Percentiles rank a stretch among this genome's conserved stretches.
These are phyloP conservation scores for Clitopilus hobsonii DNA, from an alignment of 768 basidiomycete species.

Conservation along the genomic window DNA sequence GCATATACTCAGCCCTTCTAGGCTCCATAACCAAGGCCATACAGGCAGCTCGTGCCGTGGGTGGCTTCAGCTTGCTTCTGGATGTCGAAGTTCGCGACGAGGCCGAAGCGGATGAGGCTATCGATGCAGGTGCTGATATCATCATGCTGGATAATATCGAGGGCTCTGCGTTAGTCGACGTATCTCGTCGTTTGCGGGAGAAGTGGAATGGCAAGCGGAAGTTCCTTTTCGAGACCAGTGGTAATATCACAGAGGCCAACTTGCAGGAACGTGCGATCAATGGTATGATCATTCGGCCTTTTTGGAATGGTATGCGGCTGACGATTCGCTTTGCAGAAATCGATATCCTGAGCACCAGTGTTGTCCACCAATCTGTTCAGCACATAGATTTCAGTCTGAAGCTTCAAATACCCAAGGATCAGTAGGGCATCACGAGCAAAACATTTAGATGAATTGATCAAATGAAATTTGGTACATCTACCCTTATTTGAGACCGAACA, in stretches of 20 bases:
- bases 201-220: conserved; percentile 79
- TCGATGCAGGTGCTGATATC: conserved; percentile 91
- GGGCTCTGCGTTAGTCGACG: conserved; percentile 62
- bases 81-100: conserved; percentile 92
- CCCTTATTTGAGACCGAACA: conserved; percentile 50
- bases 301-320: not conserved
- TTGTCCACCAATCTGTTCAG: conserved; percentile 85
- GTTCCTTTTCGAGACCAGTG: conserved; percentile 91
- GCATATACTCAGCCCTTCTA: conserved; percentile 14
- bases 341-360: conserved; percentile 91
- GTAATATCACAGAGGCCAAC: conserved; percentile 89
- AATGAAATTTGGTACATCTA: conserved; percentile 1
- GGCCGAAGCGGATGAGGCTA: conserved; percentile 94
- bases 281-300: conserved; percentile 37
- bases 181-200: conserved; percentile 67
- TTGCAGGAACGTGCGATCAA: conserved; percentile 75
- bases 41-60: conserved; percentile 77
- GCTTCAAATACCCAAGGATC: conserved; percentile 63
- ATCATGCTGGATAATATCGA: conserved; percentile 95
- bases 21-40: conserved; percentile 92
- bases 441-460: not conserved
- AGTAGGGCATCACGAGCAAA: conserved; percentile 7
- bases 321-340: conserved; percentile 52
- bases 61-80: conserved; percentile 86
- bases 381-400: conserved; percentile 98